These are phyloP conservation scores for Metarhizium rileyi DNA, from an alignment of 2,329 filamentous ascomycete species.

Conservation along the genomic window DNA sequence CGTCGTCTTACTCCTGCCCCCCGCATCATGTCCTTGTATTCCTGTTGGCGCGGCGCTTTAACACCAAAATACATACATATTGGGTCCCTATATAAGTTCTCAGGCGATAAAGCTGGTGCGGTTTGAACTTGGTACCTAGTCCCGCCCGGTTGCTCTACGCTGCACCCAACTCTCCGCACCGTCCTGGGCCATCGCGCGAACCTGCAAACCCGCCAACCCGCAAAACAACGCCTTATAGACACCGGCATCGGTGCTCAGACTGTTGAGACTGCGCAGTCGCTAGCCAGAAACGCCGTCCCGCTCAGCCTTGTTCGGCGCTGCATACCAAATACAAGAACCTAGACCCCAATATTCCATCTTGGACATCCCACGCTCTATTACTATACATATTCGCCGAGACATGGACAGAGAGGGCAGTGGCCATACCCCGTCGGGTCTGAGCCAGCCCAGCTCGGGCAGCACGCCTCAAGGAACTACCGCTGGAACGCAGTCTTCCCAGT, in stretches of 20 bases:
- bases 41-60: not conserved
- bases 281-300: no score
- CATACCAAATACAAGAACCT: not conserved
- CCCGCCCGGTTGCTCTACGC: no score
- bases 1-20: not conserved
- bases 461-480: slow-evolving; percentile 22
- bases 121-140: no score
- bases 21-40: slow-evolving; percentile 4
- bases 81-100: not conserved
- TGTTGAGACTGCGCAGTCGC: no score
- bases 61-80: not conserved
- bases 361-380: not conserved
- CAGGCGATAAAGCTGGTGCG: not conserved
- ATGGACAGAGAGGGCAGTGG: slow-evolving; percentile 25
- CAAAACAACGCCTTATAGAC: no score
- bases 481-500: slow-evolving; percentile 14
- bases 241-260: not conserved
- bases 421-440: slow-evolving; percentile 19
- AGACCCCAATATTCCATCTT: not conserved
- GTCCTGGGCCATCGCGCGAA: not conserved
- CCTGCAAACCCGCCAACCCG: not conserved
- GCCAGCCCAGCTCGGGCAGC: slow-evolving; percentile 21
- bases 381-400: not conserved
- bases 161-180: not conserved
- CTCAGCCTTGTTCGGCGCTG: not conserved